Percentiles rank a stretch among this genome's conserved stretches.
These are phyloP conservation scores for Gastrolobium bilobum DNA, from an alignment of 306 rosid genomes.

Conservation along the genomic window DNA sequence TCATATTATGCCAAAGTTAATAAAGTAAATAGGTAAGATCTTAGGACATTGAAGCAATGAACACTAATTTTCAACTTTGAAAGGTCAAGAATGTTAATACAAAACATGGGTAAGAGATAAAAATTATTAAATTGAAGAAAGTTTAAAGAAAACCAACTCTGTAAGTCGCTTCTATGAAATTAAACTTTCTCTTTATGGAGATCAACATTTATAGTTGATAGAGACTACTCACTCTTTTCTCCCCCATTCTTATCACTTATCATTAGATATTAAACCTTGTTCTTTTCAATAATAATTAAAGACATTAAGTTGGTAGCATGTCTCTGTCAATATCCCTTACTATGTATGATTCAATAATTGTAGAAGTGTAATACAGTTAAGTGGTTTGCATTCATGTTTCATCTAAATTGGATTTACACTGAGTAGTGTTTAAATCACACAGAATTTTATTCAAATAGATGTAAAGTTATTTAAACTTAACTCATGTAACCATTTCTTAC, in stretches of 20 bases:
- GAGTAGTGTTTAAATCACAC: not conserved
- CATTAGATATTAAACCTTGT: conserved; percentile 38
- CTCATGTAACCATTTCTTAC: not conserved
- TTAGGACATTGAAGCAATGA: not conserved
- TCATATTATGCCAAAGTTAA: too few species aligned
- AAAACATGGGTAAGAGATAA: conserved; percentile 10
- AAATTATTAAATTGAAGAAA: conserved; percentile 20
- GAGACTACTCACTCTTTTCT: conserved; percentile 43
- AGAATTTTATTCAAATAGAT: conserved; percentile 18
- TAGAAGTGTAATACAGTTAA: not conserved
- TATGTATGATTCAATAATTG: conserved; percentile 47
- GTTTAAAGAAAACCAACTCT: conserved; percentile 43
- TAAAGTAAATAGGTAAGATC: too few species aligned
- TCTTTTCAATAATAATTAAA: conserved; percentile 40
- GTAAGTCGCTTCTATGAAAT: conserved; percentile 41
- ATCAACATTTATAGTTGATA: conserved; percentile 42
- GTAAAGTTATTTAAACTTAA: not conserved
- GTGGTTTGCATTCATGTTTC: not conserved
- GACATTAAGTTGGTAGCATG: conserved; percentile 51
- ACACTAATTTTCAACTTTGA: conserved; percentile 17
- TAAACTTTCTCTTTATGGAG: conserved; percentile 34
- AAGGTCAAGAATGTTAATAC: conserved; percentile 26
- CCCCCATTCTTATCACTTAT: conserved; percentile 30
- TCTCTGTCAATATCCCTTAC: conserved; percentile 55
- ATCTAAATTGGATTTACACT: not conserved